Conservation (phyloP, 2,329 filamentous ascomycete genomes). For the Colletotrichum tamarilloi region DNA sequence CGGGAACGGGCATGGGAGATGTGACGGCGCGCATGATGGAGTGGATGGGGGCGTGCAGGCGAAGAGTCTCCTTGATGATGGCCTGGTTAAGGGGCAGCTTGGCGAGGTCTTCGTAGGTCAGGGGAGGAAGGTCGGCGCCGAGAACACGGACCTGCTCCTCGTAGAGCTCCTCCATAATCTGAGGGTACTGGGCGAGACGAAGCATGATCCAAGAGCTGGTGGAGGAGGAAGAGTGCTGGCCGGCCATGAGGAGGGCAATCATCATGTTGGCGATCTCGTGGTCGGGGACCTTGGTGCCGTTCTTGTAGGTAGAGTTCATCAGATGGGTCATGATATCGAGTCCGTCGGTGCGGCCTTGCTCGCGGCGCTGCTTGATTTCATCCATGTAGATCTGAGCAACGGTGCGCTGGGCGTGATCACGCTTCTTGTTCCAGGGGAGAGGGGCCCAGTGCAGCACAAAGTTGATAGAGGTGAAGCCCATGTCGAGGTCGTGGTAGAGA, state of each 20-base stretch:
- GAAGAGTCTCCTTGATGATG: slow-evolving; percentile 91
- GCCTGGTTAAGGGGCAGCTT: slow-evolving; percentile 85
- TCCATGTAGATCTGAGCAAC: slow-evolving; percentile 86
- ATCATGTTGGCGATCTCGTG: slow-evolving; percentile 91
- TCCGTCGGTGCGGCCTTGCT: slow-evolving; percentile 59
- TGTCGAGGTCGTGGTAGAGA: slow-evolving; percentile 89
- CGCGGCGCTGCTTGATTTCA: slow-evolving; percentile 79
- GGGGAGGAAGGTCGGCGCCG: slow-evolving; percentile 78
- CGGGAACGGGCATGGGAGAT: slow-evolving; percentile 84
- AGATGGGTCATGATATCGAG: slow-evolving; percentile 91
- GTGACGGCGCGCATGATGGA: slow-evolving; percentile 95
- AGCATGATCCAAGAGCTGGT: slow-evolving; percentile 88
- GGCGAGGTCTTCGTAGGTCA: slow-evolving; percentile 81
- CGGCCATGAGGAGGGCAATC: slow-evolving; percentile 93
- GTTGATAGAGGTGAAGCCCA: slow-evolving; percentile 90
- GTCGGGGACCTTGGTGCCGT: slow-evolving; percentile 82
- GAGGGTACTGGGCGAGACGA: slow-evolving; percentile 79
- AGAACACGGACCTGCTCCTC: slow-evolving; percentile 82
- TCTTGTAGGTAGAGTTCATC: slow-evolving; percentile 88
- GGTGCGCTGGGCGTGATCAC: slow-evolving; percentile 82
- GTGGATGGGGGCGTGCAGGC: slow-evolving; percentile 92
- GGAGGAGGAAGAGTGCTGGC: slow-evolving; percentile 89
- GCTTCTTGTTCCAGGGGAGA: slow-evolving; percentile 86
- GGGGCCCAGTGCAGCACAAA: slow-evolving; percentile 91
- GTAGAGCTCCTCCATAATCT: slow-evolving; percentile 84